Evolutionary conservation across 257 asterid genomes (phyloP).

Genomic region (Solanum neorickii): DNA sequence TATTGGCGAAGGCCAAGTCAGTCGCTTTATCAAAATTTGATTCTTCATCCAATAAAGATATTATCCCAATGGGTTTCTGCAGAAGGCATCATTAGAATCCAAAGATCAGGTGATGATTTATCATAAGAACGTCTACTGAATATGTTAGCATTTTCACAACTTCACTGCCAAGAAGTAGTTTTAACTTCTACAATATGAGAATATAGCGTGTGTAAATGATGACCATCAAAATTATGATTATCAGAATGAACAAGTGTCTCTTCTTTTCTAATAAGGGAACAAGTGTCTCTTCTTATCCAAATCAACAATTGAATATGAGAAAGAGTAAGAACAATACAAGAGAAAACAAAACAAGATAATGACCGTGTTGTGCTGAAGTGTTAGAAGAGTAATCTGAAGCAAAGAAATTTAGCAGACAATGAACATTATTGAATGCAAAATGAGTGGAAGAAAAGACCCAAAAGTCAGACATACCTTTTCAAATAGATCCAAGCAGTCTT

Average conservation of each 20-base stretch:
- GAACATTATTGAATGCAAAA: neutral
- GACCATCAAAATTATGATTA: neutral
- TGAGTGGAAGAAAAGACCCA: neutral
- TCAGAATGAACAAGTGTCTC: neutral
- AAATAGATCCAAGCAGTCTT: conserved; percentile 73
- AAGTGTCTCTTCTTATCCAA: neutral
- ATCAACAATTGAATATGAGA: neutral
- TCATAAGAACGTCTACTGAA: neutral
- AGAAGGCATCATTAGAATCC: neutral
- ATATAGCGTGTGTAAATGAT: neutral
- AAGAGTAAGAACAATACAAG: neutral
- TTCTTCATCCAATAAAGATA: conserved; percentile 78
- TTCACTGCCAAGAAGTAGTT: neutral
- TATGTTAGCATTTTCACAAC: neutral
- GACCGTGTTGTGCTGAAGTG: neutral
- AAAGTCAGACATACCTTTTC: conserved; percentile 59
- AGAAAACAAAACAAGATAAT: neutral
- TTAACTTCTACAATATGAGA: neutral
- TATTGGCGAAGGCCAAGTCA: conserved; percentile 48
- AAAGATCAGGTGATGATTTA: neutral
- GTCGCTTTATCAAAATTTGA: conserved; percentile 72
- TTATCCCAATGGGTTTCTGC: conserved; percentile 78
- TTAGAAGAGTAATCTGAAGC: neutral
- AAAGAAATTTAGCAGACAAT: neutral
- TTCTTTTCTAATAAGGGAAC: neutral